Evolutionary conservation across 441 rosid species (phyloP).

Genomic region (Corymbia citriodora): DNA sequence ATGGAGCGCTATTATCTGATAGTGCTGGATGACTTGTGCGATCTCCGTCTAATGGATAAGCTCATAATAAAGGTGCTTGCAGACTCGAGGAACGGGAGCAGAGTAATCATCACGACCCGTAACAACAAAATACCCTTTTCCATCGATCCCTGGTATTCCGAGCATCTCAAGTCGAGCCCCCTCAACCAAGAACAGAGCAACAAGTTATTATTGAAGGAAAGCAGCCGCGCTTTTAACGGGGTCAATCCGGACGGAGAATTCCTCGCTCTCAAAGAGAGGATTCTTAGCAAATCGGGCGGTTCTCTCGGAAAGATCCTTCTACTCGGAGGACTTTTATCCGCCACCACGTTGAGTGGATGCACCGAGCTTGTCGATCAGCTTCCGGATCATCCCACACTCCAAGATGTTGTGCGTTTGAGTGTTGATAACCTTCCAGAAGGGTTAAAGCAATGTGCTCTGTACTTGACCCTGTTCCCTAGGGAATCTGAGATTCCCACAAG

Average conservation of each 20-base stretch:
- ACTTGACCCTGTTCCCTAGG: not conserved
- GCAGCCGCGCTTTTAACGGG: rapidly evolving
- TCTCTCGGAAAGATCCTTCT: not conserved
- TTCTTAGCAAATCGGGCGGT: not conserved
- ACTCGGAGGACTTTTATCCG: not conserved
- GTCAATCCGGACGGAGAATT: rapidly evolving
- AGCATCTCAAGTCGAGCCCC: rapidly evolving
- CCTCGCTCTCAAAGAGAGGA: rapidly evolving
- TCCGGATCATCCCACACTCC: not conserved
- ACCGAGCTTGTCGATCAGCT: not conserved
- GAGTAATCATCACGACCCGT: not conserved
- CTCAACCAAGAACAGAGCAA: rapidly evolving
- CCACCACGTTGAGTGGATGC: rapidly evolving
- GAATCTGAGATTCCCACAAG: not conserved
- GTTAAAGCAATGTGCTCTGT: not conserved
- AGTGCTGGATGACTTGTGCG: not conserved
- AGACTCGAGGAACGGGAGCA: not conserved
- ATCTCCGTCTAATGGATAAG: not conserved
- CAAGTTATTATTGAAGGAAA: not conserved
- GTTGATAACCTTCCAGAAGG: rapidly evolving
- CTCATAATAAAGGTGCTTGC: not conserved
- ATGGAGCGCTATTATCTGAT: not conserved
- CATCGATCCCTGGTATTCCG: not conserved
- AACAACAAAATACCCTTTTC: rapidly evolving
- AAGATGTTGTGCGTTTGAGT: not conserved